Percentiles rank a stretch among this genome's conserved stretches.
phyloP scores from a whole-genome alignment of 495 filamentous ascomycete genomes.

The Penicillium odoratum region DNA sequence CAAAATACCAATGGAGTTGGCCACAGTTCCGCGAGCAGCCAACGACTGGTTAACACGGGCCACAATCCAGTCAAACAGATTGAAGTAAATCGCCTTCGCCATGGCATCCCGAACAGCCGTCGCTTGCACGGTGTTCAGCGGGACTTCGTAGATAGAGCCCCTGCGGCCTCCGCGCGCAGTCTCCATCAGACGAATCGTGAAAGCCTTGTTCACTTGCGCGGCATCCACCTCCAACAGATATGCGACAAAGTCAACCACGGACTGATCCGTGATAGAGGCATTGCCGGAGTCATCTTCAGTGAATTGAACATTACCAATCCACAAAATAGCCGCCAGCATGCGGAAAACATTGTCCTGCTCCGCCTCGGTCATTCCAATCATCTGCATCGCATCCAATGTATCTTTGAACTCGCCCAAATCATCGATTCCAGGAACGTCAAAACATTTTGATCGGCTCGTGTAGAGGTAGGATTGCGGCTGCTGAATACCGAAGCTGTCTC shows the following conservation, averaged over 20 bases:
- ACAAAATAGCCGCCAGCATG: slow-evolving; percentile 89
- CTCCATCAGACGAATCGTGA: slow-evolving; percentile 87
- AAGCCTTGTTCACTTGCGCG: slow-evolving; percentile 76
- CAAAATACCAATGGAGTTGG: slow-evolving; percentile 92
- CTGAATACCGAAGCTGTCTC: slow-evolving; percentile 84
- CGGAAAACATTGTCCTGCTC: slow-evolving; percentile 98
- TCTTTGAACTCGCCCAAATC: slow-evolving; percentile 89
- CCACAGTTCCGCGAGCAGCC: slow-evolving; percentile 69
- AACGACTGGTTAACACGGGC: slow-evolving; percentile 87
- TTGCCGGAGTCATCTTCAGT: slow-evolving; percentile 86
- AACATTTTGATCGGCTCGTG: slow-evolving; percentile 90
- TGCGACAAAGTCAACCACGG: slow-evolving; percentile 88
- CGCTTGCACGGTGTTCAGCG: slow-evolving; percentile 89
- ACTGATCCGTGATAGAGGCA: slow-evolving; percentile 79
- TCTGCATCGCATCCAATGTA: slow-evolving; percentile 88
- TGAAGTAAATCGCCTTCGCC: slow-evolving; percentile 93
- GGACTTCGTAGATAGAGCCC: slow-evolving; percentile 86
- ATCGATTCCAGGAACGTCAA: slow-evolving; percentile 89
- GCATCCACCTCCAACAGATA: slow-evolving; percentile 90
- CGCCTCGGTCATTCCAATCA: slow-evolving; percentile 82
- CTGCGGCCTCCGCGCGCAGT: slow-evolving; percentile 80
- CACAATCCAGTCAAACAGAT: slow-evolving; percentile 99
- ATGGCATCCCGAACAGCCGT: slow-evolving; percentile 89
- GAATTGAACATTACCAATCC: slow-evolving; percentile 93
- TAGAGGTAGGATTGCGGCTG: slow-evolving; percentile 93